A percentile compares a stretch with the other conserved stretches of the same genome.
Evolutionary conservation across 1,284 basidiomycete genomes (phyloP).

Genomic region (Fomitopsis pinicola): DNA sequence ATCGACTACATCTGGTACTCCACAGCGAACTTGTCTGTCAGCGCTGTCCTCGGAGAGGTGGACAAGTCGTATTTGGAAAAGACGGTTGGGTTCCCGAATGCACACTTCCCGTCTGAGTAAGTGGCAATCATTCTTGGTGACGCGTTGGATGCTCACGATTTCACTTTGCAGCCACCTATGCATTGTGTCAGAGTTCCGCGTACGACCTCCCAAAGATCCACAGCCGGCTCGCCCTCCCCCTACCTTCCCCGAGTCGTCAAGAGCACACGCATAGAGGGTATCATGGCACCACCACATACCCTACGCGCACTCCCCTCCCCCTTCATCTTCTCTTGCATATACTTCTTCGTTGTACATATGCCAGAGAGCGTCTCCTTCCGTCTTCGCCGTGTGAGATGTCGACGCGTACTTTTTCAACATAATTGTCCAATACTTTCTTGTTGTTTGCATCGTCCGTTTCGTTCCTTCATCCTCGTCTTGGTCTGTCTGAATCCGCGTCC

Average conservation of each 20-base stretch:
- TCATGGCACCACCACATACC: conserved; percentile 18
- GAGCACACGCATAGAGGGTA: conserved; percentile 27
- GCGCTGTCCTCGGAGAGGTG: conserved; percentile 85
- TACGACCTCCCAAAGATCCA: conserved; percentile 59
- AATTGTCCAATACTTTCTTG: conserved; percentile 3
- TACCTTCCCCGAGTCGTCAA: conserved; percentile 31
- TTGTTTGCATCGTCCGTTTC: conserved; percentile 12
- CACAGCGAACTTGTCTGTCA: conserved; percentile 74
- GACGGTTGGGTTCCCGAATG: conserved; percentile 95
- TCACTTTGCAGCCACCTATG: conserved; percentile 52
- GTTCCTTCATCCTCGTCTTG: conserved; percentile 2
- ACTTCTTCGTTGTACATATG: conserved; percentile 24
- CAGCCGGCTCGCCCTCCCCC: conserved; percentile 32
- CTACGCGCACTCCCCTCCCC: conserved; percentile 2
- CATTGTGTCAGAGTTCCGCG: conserved; percentile 67
- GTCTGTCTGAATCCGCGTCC: conserved; percentile 3
- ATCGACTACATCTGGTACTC: conserved; percentile 97
- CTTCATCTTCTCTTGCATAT: conserved; percentile 16
- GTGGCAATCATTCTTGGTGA: conserved; percentile 32
- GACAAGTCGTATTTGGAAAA: conserved; percentile 86
- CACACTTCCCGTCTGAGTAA: conserved; percentile 93
- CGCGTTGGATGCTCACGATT: conserved; percentile 11
- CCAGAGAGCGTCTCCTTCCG: conserved; percentile 2
- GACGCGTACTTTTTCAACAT: conserved; percentile 1
- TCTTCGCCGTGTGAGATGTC: conserved; percentile 7